phyloP scores from a whole-genome alignment of 148 eudicot species.

The Rhododendron kiyosumense region DNA sequence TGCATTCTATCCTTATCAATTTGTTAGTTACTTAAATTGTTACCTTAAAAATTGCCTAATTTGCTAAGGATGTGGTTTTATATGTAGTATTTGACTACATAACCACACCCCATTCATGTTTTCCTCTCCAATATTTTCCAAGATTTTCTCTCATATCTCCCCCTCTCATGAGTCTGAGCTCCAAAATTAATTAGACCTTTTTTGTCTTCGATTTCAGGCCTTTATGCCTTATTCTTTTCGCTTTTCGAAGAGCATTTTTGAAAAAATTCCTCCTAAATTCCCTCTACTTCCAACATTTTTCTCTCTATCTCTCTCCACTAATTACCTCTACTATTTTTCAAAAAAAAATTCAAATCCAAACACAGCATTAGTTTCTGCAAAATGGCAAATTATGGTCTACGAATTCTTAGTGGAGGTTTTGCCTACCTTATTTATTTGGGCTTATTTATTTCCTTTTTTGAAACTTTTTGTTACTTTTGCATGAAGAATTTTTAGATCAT shows the following conservation, averaged over 20 bases:
- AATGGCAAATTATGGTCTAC: background rate
- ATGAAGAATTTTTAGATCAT: too few relatives aligned
- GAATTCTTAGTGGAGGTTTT: background rate
- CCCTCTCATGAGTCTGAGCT: background rate
- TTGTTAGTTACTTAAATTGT: background rate
- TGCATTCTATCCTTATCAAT: background rate
- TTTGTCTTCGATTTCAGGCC: background rate
- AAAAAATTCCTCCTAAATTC: too few relatives aligned
- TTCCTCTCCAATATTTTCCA: background rate
- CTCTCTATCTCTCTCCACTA: too few relatives aligned
- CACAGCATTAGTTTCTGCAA: background rate
- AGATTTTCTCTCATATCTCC: background rate
- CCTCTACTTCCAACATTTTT: too few relatives aligned
- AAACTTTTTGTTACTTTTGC: too few relatives aligned
- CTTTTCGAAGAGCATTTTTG: too few relatives aligned
- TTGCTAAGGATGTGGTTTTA: background rate
- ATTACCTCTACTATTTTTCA: too few relatives aligned
- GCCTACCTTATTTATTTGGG: background rate
- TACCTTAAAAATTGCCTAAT: background rate
- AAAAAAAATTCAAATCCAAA: too few relatives aligned
- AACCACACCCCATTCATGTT: background rate
- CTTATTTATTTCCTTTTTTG: background rate
- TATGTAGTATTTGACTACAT: background rate
- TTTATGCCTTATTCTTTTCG: too few relatives aligned
- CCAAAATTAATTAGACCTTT: background rate